These are phyloP conservation scores for Viridothelium virens DNA, from an alignment of 495 filamentous ascomycete genomes.

Conservation along the genomic window DNA sequence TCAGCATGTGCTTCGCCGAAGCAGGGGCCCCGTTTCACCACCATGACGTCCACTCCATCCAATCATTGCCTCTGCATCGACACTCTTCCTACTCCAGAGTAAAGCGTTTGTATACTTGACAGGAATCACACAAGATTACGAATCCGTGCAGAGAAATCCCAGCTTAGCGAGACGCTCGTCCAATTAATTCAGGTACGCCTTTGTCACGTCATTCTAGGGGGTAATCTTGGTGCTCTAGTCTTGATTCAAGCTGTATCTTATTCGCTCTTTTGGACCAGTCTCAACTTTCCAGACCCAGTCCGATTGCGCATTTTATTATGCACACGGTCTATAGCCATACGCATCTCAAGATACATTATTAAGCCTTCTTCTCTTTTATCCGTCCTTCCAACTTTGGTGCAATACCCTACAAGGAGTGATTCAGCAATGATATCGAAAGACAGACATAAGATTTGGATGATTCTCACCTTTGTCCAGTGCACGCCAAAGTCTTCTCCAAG, in stretches of 20 bases:
- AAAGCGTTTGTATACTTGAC: too few relatives aligned
- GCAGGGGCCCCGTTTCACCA: slow-evolving; percentile 11
- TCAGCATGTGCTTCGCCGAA: slow-evolving; percentile 9
- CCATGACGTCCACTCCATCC: neutral
- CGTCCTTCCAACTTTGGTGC: slow-evolving; percentile 69
- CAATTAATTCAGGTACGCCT: too few relatives aligned
- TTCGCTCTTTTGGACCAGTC: too few relatives aligned
- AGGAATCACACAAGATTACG: too few relatives aligned
- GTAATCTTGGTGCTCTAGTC: too few relatives aligned
- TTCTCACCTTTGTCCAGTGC: slow-evolving; percentile 58
- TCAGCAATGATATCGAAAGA: neutral
- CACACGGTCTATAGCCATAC: neutral
- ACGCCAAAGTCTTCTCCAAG: slow-evolving; percentile 54
- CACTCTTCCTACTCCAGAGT: neutral
- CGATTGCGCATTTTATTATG: too few relatives aligned
- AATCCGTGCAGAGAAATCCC: too few relatives aligned
- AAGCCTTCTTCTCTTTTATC: slow-evolving; percentile 39
- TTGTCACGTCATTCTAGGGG: too few relatives aligned
- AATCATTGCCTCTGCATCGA: neutral
- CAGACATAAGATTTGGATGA: neutral
- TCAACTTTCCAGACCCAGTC: too few relatives aligned
- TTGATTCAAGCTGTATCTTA: too few relatives aligned
- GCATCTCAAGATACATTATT: neutral
- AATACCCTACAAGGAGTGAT: slow-evolving; percentile 47
- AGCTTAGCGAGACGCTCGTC: too few relatives aligned